These are phyloP conservation scores for Beauveria medogensis DNA, from an alignment of 2,329 filamentous ascomycete species.

Conservation along the genomic window DNA sequence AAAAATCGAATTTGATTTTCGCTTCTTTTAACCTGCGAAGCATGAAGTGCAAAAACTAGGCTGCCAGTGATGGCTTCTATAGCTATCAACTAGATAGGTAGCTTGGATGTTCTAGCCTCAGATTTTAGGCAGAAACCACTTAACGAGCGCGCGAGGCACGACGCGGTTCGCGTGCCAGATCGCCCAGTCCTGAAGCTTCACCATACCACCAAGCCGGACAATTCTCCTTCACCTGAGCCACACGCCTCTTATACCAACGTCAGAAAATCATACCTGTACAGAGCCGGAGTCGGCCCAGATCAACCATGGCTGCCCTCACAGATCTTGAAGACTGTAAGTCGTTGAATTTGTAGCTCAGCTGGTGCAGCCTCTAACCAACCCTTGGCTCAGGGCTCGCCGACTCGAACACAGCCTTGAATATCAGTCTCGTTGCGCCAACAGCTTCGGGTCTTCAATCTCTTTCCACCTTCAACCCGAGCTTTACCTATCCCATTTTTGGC, in stretches of 20 bases:
- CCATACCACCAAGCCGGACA: neutral
- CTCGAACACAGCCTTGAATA: conserved; percentile 53
- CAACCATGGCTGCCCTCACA: conserved; percentile 23
- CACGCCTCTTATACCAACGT: neutral
- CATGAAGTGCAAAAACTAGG: too few species aligned
- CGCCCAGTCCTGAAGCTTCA: neutral
- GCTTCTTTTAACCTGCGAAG: too few species aligned
- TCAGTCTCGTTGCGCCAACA: conserved; percentile 49
- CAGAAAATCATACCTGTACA: neutral
- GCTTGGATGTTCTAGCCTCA: neutral
- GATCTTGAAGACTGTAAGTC: conserved; percentile 28
- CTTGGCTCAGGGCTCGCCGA: conserved; percentile 44
- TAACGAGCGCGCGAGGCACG: neutral
- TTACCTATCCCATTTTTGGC: conserved; percentile 88
- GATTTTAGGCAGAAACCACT: conserved; percentile 1
- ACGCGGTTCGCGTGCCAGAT: conserved; percentile 4
- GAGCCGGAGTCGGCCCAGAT: neutral
- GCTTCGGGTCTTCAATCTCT: conserved; percentile 45
- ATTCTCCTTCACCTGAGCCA: neutral
- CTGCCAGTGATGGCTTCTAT: too few species aligned
- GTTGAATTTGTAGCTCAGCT: neutral
- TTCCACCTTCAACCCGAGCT: conserved; percentile 70
- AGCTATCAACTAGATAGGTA: neutral
- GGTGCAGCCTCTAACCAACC: conserved; percentile 17
- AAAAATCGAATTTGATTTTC: too few species aligned